Evolutionary conservation across 371 early-diverging fungal species (phyloP), one percentile per base, ranked within the genome.

Genomic region (Batkoa obscura): DNA sequence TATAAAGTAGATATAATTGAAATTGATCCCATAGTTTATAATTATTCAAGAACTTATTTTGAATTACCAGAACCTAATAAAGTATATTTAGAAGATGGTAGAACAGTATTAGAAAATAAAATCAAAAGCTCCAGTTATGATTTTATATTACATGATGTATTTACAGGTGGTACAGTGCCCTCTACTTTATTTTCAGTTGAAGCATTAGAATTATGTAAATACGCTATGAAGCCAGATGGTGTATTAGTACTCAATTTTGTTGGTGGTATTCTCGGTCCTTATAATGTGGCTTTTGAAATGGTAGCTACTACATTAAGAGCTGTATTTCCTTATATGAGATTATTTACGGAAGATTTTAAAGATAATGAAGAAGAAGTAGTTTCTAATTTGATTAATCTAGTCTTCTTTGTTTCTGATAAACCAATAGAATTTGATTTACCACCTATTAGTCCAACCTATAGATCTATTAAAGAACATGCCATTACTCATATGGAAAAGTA

Each of bases 101-200:
- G 34, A 10, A 42, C 41, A 13, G 41, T 55, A 8, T 38, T 53
- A 17, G 39, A 53, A 6, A 6, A 17, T 3, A 30, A 23, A 23
- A 39, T 38, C 10, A 15, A 53, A 10, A 52, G 58, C 2, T 56
- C 45, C 46, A 60, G 64, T 37, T 87, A 86, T 64, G 87, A 88
- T 62, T 87, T 74, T 63, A 68, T 90, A 10, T 62, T 86, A n/a
- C 90, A 88, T 61, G 90, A 90, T 65, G 85, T 90, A 32, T 90
- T 90, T 58, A 80, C 86, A 1, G 88, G 88, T 50, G 90, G 88
- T 0, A 72, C 76, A 1, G 77, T 87, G 1, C 80, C 83, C 1
- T 64, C 68, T 1, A 43, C 62, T 0, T 62, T 90, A 63, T 85
- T 87, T 58, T 76, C 84, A 1, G 63, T 72, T 12, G 79, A 83